Evolutionary conservation across 352 stramenopile species (phyloP).

Genomic region (Pythium grandisporangium): DNA sequence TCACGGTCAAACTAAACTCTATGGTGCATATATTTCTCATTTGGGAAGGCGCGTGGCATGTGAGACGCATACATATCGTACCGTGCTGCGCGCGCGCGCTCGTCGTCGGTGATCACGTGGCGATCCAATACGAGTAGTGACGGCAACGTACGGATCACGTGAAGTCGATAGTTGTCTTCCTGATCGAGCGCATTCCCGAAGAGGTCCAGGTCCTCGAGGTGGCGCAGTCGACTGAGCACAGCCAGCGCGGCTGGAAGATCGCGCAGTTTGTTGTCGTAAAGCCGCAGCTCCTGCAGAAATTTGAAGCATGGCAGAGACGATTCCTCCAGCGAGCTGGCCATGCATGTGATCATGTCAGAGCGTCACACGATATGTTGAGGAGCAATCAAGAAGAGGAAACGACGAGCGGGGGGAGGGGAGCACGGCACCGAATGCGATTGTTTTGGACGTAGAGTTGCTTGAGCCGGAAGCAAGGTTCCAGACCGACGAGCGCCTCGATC

Average conservation of each 20-base stretch:
- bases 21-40: too few relatives aligned
- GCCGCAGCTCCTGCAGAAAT: conserved; percentile 42
- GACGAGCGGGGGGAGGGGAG: conserved; percentile 3
- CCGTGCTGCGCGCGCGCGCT: conserved; percentile 12
- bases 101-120: conserved; percentile 43
- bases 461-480: conserved; percentile 82
- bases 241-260: conserved; percentile 31
- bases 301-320: conserved; percentile 55
- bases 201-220: conserved; percentile 52
- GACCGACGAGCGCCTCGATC: conserved; percentile 48
- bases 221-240: conserved; percentile 20
- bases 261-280: conserved; percentile 48
- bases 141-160: conserved; percentile 45
- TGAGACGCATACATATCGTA: too few relatives aligned
- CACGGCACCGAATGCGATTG: conserved; percentile 57
- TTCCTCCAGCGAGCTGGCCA: conserved; percentile 29
- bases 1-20: too few relatives aligned
- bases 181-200: conserved; percentile 59
- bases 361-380: too few relatives aligned
- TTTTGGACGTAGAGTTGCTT: conserved; percentile 85
- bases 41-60: too few relatives aligned
- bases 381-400: not conserved
- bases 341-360: too few relatives aligned
- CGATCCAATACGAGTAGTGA: conserved; percentile 58
- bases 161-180: conserved; percentile 66